These are phyloP conservation scores for Aspergillus sergii DNA, from an alignment of 2,329 filamentous ascomycete genomes.

Conservation along the genomic window DNA sequence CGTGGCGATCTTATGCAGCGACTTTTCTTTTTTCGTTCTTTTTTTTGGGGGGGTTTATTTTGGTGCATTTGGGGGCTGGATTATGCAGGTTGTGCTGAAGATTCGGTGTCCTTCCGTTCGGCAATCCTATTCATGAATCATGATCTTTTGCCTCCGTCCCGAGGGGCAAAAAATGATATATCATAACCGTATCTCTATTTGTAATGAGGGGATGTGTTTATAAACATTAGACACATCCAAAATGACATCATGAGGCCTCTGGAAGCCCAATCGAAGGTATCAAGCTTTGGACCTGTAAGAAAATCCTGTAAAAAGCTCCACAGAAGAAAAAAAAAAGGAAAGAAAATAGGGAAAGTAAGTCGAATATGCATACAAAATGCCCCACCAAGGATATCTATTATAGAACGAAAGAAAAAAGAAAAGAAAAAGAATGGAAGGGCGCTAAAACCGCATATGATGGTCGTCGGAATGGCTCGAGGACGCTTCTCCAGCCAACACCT, in stretches of 20 bases:
- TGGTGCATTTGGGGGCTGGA: too few species aligned
- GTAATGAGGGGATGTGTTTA: neutral
- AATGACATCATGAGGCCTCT: neutral
- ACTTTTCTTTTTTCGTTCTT: neutral
- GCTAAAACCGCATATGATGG: neutral
- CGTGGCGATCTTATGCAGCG: neutral
- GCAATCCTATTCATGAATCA: too few species aligned
- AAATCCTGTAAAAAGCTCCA: neutral
- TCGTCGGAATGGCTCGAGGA: neutral
- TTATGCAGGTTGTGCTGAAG: too few species aligned
- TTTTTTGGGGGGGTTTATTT: neutral
- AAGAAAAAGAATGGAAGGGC: neutral
- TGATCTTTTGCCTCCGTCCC: too few species aligned
- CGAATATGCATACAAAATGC: neutral
- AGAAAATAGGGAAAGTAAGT: neutral
- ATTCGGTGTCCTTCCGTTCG: too few species aligned
- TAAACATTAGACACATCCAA: neutral
- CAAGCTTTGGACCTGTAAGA: neutral
- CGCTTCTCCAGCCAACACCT: constrained; percentile 15
- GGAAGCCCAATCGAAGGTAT: neutral
- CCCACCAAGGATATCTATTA: neutral
- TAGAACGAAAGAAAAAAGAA: neutral
- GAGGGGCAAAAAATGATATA: neutral
- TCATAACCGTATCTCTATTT: neutral
- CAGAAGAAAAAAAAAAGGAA: neutral